phyloP scores from a whole-genome alignment of 139 green algal species.

The Spirogloea muscicola region DNA sequence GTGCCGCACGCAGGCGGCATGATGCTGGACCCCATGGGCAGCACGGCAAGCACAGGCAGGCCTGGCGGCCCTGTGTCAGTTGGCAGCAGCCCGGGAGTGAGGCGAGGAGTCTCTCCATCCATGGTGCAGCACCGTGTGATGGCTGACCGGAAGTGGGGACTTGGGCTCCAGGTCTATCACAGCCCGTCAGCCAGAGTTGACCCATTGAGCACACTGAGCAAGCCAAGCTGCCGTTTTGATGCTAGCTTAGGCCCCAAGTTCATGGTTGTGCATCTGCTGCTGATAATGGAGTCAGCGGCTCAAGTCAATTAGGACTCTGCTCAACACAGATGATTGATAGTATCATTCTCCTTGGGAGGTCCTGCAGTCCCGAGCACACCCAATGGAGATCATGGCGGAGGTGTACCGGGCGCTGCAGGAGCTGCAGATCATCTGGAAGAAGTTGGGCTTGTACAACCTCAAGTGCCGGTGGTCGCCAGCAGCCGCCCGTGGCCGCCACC shows the following conservation, averaged over 20 bases:
- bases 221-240: background rate
- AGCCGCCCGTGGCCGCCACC: too few relatives aligned
- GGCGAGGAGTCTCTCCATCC: background rate
- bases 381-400: conserved; percentile 78
- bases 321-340: background rate
- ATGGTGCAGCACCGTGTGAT: conserved; percentile 64
- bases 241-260: background rate
- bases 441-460: conserved; percentile 82
- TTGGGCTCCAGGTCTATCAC: conserved; percentile 59
- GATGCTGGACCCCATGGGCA: background rate
- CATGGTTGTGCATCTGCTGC: too few relatives aligned
- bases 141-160: conserved; percentile 81
- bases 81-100: background rate
- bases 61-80: background rate
- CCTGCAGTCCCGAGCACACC: conserved; percentile 66
- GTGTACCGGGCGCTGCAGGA: conserved; percentile 61
- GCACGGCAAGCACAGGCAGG: background rate
- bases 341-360: conserved; percentile 36
- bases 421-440: conserved; percentile 83
- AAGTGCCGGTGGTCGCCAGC: conserved; percentile 72
- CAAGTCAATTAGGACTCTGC: background rate
- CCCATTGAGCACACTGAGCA: background rate
- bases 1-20: background rate
- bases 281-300: background rate
- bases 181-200: background rate